These are phyloP conservation scores for Lolium multiflorum DNA, from an alignment of 176 grass and related monocot genomes.

Conservation along the genomic window DNA sequence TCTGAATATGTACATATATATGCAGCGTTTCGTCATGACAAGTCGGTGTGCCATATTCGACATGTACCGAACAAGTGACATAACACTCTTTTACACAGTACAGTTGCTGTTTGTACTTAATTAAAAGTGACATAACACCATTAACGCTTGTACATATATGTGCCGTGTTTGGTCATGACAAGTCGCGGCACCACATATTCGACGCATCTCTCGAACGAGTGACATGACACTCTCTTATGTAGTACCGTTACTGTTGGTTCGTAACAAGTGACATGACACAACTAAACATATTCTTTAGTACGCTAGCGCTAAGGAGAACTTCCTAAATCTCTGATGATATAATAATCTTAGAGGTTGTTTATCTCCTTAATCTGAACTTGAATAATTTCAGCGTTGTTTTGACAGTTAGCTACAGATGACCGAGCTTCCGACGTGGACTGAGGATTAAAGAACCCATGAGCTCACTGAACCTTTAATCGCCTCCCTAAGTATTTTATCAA, in stretches of 20 bases:
- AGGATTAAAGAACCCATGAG: background rate
- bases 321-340: too few species aligned
- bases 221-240: background rate
- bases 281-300: background rate
- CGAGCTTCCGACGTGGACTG: background rate
- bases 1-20: too few species aligned
- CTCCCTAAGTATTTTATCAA: background rate
- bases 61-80: too few species aligned
- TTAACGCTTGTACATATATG: too few species aligned
- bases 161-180: background rate
- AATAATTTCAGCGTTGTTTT: background rate
- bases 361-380: background rate
- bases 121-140: background rate
- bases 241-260: background rate
- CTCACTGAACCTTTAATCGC: background rate
- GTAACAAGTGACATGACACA: background rate
- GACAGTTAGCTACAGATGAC: background rate
- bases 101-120: too few species aligned
- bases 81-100: too few species aligned
- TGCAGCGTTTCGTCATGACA: too few species aligned
- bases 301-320: too few species aligned
- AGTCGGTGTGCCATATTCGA: too few species aligned
- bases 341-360: too few species aligned
- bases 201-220: background rate
- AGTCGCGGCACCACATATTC: background rate